These are phyloP conservation scores for Tremellales sp. DNA, from an alignment of 1,284 basidiomycete genomes.

Conservation along the genomic window DNA sequence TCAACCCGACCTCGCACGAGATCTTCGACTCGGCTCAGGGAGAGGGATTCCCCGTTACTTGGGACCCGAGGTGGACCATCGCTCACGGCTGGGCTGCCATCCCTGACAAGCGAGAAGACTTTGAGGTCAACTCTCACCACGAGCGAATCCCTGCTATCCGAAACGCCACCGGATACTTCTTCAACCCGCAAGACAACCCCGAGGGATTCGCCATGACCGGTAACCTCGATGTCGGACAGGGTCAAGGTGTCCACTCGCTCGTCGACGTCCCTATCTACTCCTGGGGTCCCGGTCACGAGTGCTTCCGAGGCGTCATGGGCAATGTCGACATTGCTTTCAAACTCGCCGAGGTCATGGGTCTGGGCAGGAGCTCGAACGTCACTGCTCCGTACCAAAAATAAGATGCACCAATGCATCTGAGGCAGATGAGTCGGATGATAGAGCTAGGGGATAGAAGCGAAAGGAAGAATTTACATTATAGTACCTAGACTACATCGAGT, in stretches of 20 bases:
- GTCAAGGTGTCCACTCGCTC: constrained; percentile 47
- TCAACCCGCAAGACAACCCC: constrained; percentile 44
- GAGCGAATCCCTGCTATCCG: constrained; percentile 40
- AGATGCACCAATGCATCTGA: too few species aligned
- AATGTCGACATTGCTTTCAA: constrained; percentile 44
- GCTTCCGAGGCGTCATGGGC: constrained; percentile 46
- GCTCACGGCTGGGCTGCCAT: constrained; percentile 46
- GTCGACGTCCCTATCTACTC: constrained; percentile 48
- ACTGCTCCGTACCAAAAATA: constrained; percentile 32
- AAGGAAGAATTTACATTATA: background rate
- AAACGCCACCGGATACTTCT: constrained; percentile 37
- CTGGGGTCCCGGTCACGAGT: constrained; percentile 45
- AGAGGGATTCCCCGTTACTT: constrained; percentile 46
- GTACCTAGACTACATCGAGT: too few species aligned
- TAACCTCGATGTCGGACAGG: constrained; percentile 36
- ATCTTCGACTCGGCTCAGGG: constrained; percentile 37
- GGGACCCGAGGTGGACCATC: constrained; percentile 48
- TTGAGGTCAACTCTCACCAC: constrained; percentile 29
- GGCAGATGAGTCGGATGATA: too few species aligned
- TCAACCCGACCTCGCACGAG: constrained; percentile 35
- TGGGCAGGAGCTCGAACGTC: constrained; percentile 36
- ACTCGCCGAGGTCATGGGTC: constrained; percentile 43
- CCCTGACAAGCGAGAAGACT: constrained; percentile 46
- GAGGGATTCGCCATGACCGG: constrained; percentile 46
- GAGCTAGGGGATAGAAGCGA: background rate